Conservation (phyloP, 208 protist genomes). For the Lotmaria passim region DNA sequence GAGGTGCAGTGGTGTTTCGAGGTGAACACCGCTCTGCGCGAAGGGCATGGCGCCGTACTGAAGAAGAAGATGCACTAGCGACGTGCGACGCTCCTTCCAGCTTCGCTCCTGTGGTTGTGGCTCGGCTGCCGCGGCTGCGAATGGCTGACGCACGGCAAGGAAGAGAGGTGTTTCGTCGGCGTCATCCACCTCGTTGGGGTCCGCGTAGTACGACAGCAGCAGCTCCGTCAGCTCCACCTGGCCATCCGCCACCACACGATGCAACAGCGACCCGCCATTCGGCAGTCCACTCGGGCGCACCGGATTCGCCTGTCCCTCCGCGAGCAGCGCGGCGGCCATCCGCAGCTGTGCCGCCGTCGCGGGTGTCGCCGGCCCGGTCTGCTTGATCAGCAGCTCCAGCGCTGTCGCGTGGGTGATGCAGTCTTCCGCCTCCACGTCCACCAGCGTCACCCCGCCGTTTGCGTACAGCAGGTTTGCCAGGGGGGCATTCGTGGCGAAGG, state of each 20-base stretch:
- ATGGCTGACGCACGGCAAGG: constrained; percentile 35
- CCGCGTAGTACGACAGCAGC: constrained; percentile 70
- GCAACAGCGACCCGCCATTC: constrained; percentile 63
- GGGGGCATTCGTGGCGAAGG: not conserved
- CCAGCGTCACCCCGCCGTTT: constrained; percentile 16
- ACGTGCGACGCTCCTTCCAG: constrained; percentile 14
- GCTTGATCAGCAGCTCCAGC: constrained; percentile 72
- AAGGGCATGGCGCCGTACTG: constrained; percentile 47
- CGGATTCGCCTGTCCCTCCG: constrained; percentile 53
- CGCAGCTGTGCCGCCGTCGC: constrained; percentile 4
- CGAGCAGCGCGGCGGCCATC: constrained; percentile 54
- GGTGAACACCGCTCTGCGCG: constrained; percentile 55
- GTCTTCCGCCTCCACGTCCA: constrained; percentile 77
- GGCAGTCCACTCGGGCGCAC: constrained; percentile 48
- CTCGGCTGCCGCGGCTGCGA: not conserved
- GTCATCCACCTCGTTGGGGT: constrained; percentile 71
- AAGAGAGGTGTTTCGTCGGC: constrained; percentile 70
- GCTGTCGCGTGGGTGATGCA: constrained; percentile 42
- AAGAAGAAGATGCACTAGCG: constrained; percentile 55
- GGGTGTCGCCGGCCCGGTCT: constrained; percentile 1
- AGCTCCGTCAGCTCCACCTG: constrained; percentile 38
- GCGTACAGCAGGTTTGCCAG: constrained; percentile 2
- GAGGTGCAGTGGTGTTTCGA: constrained; percentile 70
- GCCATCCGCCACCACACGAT: constrained; percentile 56
- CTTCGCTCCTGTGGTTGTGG: not conserved